Evolutionary conservation across 139 green algal species (phyloP).

Genomic region (Coccomyxa sp.): DNA sequence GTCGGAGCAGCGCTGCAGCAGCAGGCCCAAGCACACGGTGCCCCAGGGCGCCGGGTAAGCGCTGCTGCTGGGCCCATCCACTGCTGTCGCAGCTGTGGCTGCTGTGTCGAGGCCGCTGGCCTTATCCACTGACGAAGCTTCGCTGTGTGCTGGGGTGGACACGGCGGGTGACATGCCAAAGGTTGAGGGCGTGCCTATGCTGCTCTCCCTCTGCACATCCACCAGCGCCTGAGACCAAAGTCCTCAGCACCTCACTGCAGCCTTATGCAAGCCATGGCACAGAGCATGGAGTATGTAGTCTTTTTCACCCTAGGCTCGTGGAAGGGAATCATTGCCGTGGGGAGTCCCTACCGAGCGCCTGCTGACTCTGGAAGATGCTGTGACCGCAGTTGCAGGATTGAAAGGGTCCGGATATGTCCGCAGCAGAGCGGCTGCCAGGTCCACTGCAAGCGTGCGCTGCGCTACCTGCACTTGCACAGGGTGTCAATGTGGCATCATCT

Average conservation of each 20-base stretch:
- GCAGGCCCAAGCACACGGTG: constrained; percentile 43
- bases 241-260: too few relatives aligned
- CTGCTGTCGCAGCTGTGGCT: neutral
- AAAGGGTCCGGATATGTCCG: constrained; percentile 40
- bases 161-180: too few relatives aligned
- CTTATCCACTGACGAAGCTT: too few relatives aligned
- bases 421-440: constrained; percentile 51
- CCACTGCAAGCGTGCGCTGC: constrained; percentile 51
- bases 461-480: constrained; percentile 35
- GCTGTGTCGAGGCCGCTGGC: neutral
- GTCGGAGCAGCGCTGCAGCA: constrained; percentile 48
- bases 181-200: too few relatives aligned
- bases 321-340: too few relatives aligned
- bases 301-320: too few relatives aligned
- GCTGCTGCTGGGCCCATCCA: neutral
- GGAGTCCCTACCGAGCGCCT: neutral
- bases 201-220: too few relatives aligned
- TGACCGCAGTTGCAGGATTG: neutral
- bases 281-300: too few relatives aligned
- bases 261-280: too few relatives aligned
- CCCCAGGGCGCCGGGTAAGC: constrained; percentile 26
- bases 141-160: too few relatives aligned
- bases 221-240: too few relatives aligned
- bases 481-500: too few relatives aligned
- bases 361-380: neutral